Conservation (phyloP, 768 basidiomycete species). For the Mycena galopus region DNA sequence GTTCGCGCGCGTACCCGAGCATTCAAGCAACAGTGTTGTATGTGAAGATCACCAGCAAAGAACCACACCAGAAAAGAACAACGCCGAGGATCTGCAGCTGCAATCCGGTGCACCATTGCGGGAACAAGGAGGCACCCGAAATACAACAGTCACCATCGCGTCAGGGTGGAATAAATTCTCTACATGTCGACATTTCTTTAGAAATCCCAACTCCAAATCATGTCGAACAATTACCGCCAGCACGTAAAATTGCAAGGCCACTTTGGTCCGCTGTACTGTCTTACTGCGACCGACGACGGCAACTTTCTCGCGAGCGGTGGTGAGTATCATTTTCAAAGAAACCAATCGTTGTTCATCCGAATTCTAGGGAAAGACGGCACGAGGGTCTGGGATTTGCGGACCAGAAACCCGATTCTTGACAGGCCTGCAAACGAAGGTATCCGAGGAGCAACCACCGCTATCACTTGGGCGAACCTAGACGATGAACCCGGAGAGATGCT, state of each 20-base stretch:
- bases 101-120: no score
- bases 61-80: no score
- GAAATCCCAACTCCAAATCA: background rate
- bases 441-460: constrained; percentile 4
- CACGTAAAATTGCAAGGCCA: background rate
- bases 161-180: no score
- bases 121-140: no score
- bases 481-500: constrained; percentile 6
- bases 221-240: background rate
- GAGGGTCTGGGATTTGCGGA: background rate
- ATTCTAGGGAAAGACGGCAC: constrained; percentile 10
- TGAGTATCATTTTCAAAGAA: background rate
- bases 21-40: no score
- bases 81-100: no score
- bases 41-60: no score
- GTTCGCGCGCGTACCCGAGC: no score
- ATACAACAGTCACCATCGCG: no score
- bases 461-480: background rate
- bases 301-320: constrained; percentile 15
- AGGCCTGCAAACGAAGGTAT: background rate
- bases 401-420: no score
- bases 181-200: no score
- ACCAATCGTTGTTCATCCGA: background rate
- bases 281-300: constrained; percentile 13
- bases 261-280: background rate